phyloP scores from a whole-genome alignment of 108 stramenopile species.

The Skeletonema marinoi region DNA sequence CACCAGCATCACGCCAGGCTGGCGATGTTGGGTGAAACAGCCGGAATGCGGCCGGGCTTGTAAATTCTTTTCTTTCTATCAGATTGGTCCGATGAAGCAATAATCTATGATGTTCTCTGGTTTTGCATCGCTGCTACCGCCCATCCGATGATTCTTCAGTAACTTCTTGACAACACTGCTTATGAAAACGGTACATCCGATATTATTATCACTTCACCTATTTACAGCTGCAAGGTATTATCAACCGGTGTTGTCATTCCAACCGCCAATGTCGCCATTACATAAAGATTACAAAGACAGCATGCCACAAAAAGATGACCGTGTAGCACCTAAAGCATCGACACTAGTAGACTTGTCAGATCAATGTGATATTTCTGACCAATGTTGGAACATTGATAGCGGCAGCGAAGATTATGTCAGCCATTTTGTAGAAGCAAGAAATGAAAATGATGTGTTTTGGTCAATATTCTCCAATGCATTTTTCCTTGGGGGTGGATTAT shows the following conservation, averaged over 20 bases:
- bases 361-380: not conserved
- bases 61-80: too few relatives aligned
- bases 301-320: not conserved
- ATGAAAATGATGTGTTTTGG: slow-evolving; percentile 18
- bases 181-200: not conserved
- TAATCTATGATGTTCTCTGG: too few relatives aligned
- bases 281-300: not conserved
- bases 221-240: not conserved
- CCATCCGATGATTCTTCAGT: too few relatives aligned
- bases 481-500: slow-evolving; percentile 31
- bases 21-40: too few relatives aligned
- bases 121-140: too few relatives aligned
- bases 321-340: not conserved
- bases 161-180: not conserved
- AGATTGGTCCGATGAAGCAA: too few relatives aligned
- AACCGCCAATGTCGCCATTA: not conserved
- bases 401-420: not conserved
- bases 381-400: not conserved
- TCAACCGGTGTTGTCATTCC: not conserved
- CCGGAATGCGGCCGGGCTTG: too few relatives aligned
- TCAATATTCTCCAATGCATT: slow-evolving; percentile 37
- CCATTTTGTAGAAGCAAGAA: not conserved
- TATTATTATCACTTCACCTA: not conserved
- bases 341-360: not conserved
- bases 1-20: too few relatives aligned